Evolutionary conservation across 2,329 filamentous ascomycete species (phyloP).

Genomic region (Pyricularia grisea): DNA sequence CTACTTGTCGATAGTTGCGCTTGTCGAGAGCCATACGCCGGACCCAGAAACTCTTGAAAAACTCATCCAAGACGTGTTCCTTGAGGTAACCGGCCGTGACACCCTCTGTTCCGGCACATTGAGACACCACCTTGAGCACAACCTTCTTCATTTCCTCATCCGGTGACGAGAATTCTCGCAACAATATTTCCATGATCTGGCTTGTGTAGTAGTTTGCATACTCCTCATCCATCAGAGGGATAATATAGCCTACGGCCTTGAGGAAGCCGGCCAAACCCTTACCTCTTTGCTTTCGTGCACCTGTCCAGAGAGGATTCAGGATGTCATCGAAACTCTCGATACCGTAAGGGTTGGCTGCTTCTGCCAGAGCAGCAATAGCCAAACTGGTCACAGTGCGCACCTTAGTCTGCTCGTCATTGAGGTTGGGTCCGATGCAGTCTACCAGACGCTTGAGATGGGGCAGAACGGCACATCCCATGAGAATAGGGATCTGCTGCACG

Average conservation of each 20-base stretch:
- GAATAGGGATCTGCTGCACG: conserved; percentile 94
- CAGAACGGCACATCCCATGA: conserved; percentile 96
- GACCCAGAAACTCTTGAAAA: conserved; percentile 99
- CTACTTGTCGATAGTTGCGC: conserved; percentile 94
- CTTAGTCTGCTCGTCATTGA: conserved; percentile 97
- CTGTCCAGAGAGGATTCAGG: conserved; percentile 93
- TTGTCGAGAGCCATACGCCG: conserved; percentile 94
- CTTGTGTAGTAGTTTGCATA: conserved; percentile 98
- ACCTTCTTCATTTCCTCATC: conserved; percentile 99
- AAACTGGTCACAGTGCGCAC: conserved; percentile 93
- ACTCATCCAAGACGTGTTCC: conserved; percentile 88
- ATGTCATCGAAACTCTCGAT: conserved; percentile 99
- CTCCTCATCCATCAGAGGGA: conserved; percentile 98
- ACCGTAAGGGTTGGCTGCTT: conserved; percentile 95
- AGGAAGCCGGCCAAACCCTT: conserved; percentile 93
- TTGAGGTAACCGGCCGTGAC: conserved; percentile 93
- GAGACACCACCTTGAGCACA: conserved; percentile 91
- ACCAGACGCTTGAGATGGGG: conserved; percentile 94
- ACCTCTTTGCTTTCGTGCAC: conserved; percentile 88
- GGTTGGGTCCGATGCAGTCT: conserved; percentile 89
- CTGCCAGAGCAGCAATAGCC: conserved; percentile 87
- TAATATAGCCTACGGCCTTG: conserved; percentile 96
- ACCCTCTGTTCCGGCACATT: conserved; percentile 89
- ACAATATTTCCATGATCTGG: conserved; percentile 97
- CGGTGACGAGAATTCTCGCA: conserved; percentile 91